phyloP scores from a whole-genome alignment of 306 rosid species.

The Sophora flavescens region DNA sequence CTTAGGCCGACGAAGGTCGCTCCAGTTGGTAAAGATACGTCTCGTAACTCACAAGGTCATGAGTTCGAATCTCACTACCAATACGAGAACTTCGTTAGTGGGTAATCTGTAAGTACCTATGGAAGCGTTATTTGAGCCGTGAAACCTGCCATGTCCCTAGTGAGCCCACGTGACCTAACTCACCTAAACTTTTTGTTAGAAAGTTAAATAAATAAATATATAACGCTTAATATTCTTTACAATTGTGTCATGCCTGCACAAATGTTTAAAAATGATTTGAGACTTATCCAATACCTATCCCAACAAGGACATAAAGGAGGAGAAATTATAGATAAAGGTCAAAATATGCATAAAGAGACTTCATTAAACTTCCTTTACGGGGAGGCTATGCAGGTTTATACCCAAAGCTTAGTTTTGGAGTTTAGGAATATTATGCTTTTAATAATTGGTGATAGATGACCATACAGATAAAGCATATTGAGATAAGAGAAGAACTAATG shows the following conservation, averaged over 20 bases:
- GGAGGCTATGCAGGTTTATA: slow-evolving; percentile 35
- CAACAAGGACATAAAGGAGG: neutral
- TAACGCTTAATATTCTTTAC: slow-evolving; percentile 1
- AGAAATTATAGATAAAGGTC: slow-evolving; percentile 22
- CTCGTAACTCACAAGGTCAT: too few relatives aligned
- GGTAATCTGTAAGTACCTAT: too few relatives aligned
- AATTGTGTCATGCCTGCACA: slow-evolving; percentile 47
- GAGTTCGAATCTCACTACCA: too few relatives aligned
- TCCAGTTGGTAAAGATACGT: too few relatives aligned
- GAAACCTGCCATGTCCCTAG: too few relatives aligned
- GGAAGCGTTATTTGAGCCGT: too few relatives aligned
- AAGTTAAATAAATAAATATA: too few relatives aligned
- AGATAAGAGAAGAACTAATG: slow-evolving; percentile 61
- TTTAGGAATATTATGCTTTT: slow-evolving; percentile 62
- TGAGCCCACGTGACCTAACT: too few relatives aligned
- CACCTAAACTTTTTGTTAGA: too few relatives aligned
- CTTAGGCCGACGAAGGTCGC: too few relatives aligned
- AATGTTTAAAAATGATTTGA: slow-evolving; percentile 14
- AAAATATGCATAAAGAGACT: slow-evolving; percentile 17
- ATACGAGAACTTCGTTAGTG: too few relatives aligned
- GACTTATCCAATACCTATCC: slow-evolving; percentile 20
- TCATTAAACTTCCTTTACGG: slow-evolving; percentile 33
- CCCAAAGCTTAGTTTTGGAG: slow-evolving; percentile 47
- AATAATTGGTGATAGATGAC: slow-evolving; percentile 74
- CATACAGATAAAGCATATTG: slow-evolving; percentile 52